phyloP scores from a whole-genome alignment of 2,329 filamentous ascomycete genomes.

The Gaeumannomyces tritici region DNA sequence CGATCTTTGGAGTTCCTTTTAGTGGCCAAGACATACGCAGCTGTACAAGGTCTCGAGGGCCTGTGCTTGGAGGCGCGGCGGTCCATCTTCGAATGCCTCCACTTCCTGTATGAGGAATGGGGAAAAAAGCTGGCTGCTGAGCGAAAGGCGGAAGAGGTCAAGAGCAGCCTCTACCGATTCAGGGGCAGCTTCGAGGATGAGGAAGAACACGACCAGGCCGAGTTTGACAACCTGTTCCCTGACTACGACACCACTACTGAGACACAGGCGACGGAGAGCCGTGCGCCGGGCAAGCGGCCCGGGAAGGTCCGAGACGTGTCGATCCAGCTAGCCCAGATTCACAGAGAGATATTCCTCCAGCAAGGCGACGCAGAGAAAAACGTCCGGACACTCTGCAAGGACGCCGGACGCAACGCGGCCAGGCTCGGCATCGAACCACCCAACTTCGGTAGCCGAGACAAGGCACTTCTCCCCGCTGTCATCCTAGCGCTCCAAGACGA shows the following conservation, averaged over 20 bases:
- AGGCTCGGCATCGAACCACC: not conserved
- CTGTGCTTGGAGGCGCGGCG: conserved; percentile 35
- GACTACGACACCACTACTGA: conserved; percentile 50
- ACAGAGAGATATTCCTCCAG: conserved; percentile 42
- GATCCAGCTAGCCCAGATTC: conserved; percentile 50
- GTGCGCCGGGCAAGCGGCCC: not conserved
- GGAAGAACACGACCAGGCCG: conserved; percentile 62
- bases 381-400: conserved; percentile 32
- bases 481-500: conserved; percentile 57
- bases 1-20: conserved; percentile 39
- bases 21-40: conserved; percentile 31
- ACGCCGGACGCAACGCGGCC: not conserved
- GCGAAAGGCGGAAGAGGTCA: conserved; percentile 62
- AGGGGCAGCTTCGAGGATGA: conserved; percentile 68
- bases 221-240: conserved; percentile 76
- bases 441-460: conserved; percentile 26
- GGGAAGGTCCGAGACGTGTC: conserved; percentile 44
- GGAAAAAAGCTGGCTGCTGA: conserved; percentile 66
- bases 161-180: conserved; percentile 74
- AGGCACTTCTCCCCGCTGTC: conserved; percentile 54
- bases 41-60: conserved; percentile 36
- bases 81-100: conserved; percentile 56
- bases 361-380: conserved; percentile 28
- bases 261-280: conserved; percentile 16
- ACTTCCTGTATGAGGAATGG: conserved; percentile 72